These are phyloP conservation scores for Vanilla planifolia DNA, from an alignment of 106 monocot genomes.

Conservation along the genomic window DNA sequence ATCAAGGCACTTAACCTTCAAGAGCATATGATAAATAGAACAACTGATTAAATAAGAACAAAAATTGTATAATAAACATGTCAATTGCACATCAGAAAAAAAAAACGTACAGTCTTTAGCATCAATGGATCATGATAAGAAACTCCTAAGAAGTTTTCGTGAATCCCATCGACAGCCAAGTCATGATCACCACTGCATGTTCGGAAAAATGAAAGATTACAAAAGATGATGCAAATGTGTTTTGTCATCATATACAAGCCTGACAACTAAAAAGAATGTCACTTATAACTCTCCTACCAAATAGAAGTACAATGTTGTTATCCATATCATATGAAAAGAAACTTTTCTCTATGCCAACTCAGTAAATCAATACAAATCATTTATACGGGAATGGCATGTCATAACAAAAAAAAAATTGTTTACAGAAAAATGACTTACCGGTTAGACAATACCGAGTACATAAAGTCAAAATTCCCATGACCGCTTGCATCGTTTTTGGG, in stretches of 20 bases:
- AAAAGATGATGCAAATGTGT: neutral
- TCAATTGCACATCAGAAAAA: constrained; percentile 5
- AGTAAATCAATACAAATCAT: too few relatives aligned
- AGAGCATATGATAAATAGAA: neutral
- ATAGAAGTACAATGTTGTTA: too few relatives aligned
- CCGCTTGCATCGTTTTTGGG: constrained; percentile 9
- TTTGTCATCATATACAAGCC: too few relatives aligned
- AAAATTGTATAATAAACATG: neutral
- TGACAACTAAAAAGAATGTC: too few relatives aligned
- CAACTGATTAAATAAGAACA: constrained; percentile 1
- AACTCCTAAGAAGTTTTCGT: constrained; percentile 79
- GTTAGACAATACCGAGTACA: constrained; percentile 74
- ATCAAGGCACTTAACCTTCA: constrained; percentile 76
- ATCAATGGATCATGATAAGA: constrained; percentile 91
- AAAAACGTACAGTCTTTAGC: constrained; percentile 73
- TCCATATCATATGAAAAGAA: too few relatives aligned
- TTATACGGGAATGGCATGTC: too few relatives aligned
- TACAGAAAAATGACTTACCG: constrained; percentile 31
- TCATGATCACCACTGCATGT: constrained; percentile 90
- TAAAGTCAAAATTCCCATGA: constrained; percentile 39
- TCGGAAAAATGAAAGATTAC: constrained; percentile 2
- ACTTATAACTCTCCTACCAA: too few relatives aligned
- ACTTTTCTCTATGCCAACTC: too few relatives aligned
- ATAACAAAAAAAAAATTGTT: too few relatives aligned
- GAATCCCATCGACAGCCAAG: constrained; percentile 95